Conservation (phyloP, 2,329 filamentous ascomycete species). For the Penicillium sp. region DNA sequence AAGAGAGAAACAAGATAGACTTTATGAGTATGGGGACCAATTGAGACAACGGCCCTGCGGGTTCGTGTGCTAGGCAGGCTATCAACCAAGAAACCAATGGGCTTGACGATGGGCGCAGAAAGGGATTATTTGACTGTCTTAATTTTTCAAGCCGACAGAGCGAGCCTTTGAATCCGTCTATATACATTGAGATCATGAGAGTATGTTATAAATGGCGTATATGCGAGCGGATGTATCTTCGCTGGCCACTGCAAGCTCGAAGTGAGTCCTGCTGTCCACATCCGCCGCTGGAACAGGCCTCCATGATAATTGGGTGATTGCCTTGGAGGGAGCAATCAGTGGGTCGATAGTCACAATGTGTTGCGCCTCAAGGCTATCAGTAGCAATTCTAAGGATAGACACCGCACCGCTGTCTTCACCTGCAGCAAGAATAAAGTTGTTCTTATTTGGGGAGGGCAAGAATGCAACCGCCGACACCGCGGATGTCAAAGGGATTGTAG, state of each 20-base stretch:
- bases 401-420: conserved; percentile 54
- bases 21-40: background rate
- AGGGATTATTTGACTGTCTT: background rate
- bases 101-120: too few species aligned
- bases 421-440: conserved; percentile 46
- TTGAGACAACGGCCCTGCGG: background rate
- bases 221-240: conserved; percentile 50
- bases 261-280: conserved; percentile 19
- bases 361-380: conserved; percentile 36
- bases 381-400: conserved; percentile 46
- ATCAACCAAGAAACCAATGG: background rate
- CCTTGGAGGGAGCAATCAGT: conserved; percentile 61
- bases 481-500: conserved; percentile 58
- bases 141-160: background rate
- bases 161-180: conserved; percentile 4
- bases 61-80: background rate
- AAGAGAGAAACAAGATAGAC: background rate
- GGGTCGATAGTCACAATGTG: conserved; percentile 39
- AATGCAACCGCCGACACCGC: conserved; percentile 76
- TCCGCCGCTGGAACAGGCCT: conserved; percentile 50
- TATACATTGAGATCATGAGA: conserved; percentile 28
- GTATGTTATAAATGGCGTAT: conserved; percentile 42
- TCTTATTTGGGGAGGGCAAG: conserved; percentile 41
- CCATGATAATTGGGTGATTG: conserved; percentile 72
- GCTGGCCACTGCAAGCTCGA: conserved; percentile 50